Conservation (phyloP, 108 stramenopile genomes). For the Parmales sp. region DNA sequence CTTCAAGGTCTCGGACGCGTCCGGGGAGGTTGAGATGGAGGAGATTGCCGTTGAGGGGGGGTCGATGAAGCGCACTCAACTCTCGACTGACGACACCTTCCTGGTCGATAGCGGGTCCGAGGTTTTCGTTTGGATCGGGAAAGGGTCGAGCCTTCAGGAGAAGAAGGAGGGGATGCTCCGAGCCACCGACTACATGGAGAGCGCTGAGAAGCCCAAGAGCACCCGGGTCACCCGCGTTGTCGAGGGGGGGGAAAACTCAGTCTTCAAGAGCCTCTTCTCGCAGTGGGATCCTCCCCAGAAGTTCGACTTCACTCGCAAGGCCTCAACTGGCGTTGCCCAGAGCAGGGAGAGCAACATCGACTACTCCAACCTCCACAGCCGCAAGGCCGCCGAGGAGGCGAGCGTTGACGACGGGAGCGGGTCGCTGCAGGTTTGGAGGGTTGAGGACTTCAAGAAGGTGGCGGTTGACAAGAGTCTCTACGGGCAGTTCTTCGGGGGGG, state of each 20-base stretch:
- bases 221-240: conserved; percentile 19
- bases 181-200: conserved; percentile 17
- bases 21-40: conserved; percentile 34
- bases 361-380: not conserved
- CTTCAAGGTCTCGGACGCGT: conserved; percentile 39
- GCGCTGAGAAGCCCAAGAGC: conserved; percentile 1
- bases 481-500: conserved; percentile 46
- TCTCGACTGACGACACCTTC: conserved; percentile 48
- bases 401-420: conserved; percentile 27
- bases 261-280: conserved; percentile 28
- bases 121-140: conserved; percentile 67
- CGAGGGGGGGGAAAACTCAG: conserved; percentile 20
- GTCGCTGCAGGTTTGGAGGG: conserved; percentile 10
- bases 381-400: conserved; percentile 20
- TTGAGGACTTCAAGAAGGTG: conserved; percentile 20
- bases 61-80: conserved; percentile 22
- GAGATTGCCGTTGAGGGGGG: conserved; percentile 42
- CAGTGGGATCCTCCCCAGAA: conserved; percentile 23
- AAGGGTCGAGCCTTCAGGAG: conserved; percentile 42
- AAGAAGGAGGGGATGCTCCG: conserved; percentile 51
- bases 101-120: conserved; percentile 59
- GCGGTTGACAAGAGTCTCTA: conserved; percentile 15
- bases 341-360: conserved; percentile 5
- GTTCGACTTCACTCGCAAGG: conserved; percentile 14
- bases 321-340: not conserved